Evolutionary conservation across 2,329 filamentous ascomycete genomes (phyloP).

Genomic region (Westerdykella ornata): DNA sequence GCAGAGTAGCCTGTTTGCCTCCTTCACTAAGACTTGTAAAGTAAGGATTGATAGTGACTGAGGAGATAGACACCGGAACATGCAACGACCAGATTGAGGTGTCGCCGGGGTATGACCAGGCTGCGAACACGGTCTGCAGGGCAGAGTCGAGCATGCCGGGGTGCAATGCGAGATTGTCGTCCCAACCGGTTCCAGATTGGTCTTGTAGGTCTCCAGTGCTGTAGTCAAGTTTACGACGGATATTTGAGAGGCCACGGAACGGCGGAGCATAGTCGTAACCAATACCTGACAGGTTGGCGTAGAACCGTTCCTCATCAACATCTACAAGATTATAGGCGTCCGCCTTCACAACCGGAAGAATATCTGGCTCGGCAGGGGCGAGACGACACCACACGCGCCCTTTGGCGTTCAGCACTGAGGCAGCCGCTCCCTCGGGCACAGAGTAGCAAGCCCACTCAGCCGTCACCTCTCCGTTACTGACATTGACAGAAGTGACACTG

Average conservation of each 20-base stretch:
- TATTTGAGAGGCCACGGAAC: conserved; percentile 5
- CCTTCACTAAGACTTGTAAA: too few species aligned
- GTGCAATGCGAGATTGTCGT: conserved; percentile 27
- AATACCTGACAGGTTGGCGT: conserved; percentile 10
- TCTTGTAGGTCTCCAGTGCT: conserved; percentile 4
- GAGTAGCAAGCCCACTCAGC: conserved; percentile 3
- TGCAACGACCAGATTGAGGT: conserved; percentile 17
- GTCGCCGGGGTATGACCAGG: conserved; percentile 21
- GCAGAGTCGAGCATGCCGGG: conserved; percentile 23
- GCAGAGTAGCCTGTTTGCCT: neutral
- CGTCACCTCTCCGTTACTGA: neutral
- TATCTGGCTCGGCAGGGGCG: too few species aligned
- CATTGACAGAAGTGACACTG: neutral
- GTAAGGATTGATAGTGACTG: conserved; percentile 16
- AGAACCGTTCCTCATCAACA: conserved; percentile 9
- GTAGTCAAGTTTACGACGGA: conserved; percentile 7
- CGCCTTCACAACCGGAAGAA: conserved; percentile 1
- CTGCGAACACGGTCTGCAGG: conserved; percentile 23
- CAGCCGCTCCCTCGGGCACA: neutral
- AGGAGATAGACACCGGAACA: conserved; percentile 10
- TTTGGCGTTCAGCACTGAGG: neutral
- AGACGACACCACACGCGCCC: too few species aligned
- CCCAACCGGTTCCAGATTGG: conserved; percentile 1
- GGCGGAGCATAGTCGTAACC: conserved; percentile 18
- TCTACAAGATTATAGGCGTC: conserved; percentile 8